Evolutionary conservation across 345 rosid species (phyloP).

Genomic region (Triadica sebifera): DNA sequence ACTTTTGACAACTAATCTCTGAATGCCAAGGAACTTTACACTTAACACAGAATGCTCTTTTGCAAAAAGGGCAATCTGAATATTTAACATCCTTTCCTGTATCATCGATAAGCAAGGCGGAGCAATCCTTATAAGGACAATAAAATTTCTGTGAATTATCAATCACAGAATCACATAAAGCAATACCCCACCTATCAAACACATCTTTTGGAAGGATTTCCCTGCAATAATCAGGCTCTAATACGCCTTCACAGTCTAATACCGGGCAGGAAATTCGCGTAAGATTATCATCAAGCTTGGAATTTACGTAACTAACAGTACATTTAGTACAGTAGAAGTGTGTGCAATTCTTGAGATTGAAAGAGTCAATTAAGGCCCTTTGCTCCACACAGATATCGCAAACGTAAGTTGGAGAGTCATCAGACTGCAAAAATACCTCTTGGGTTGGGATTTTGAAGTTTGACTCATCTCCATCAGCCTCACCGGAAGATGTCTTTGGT

Average conservation of each 20-base stretch:
- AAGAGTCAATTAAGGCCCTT: conserved; percentile 25
- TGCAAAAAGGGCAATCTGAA: conserved; percentile 31
- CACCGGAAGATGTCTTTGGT: background rate
- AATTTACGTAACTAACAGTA: conserved; percentile 38
- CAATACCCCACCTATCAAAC: conserved; percentile 44
- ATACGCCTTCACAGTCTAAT: conserved; percentile 19
- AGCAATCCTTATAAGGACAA: conserved; percentile 17
- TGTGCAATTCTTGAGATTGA: conserved; percentile 40
- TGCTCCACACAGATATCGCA: conserved; percentile 51
- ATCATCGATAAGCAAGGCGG: conserved; percentile 6
- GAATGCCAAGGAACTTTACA: conserved; percentile 41
- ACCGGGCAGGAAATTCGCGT: conserved; percentile 32
- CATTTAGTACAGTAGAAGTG: conserved; percentile 55
- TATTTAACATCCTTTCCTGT: conserved; percentile 4
- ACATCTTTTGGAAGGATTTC: conserved; percentile 38
- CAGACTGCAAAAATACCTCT: conserved; percentile 13
- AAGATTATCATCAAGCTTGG: conserved; percentile 43
- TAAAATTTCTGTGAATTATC: conserved; percentile 31
- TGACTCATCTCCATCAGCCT: no score
- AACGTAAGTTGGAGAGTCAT: conserved; percentile 20
- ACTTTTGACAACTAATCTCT: conserved; percentile 33
- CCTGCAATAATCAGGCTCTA: conserved; percentile 41
- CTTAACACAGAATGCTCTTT: conserved; percentile 28
- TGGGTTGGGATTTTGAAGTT: no score
- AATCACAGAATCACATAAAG: conserved; percentile 50